phyloP scores from a whole-genome alignment of 2,329 filamentous ascomycete genomes.

The Sordariomycetes sp. region DNA sequence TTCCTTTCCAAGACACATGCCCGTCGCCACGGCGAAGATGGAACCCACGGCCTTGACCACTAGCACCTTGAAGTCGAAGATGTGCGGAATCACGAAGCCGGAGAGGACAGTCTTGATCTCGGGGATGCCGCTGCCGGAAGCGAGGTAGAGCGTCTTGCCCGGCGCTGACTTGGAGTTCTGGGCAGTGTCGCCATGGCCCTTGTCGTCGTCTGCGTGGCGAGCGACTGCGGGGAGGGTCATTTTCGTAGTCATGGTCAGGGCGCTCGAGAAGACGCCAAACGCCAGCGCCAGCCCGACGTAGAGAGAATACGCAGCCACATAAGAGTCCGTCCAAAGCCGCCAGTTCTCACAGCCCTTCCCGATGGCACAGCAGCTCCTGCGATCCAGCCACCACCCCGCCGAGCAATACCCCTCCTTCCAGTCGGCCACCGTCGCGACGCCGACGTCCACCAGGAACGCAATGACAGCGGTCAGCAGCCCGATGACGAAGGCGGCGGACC shows the following conservation, averaged over 20 bases:
- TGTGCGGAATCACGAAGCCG: slow-evolving; percentile 48
- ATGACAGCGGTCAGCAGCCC: slow-evolving; percentile 42
- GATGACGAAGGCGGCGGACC: slow-evolving; percentile 43
- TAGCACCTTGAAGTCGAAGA: slow-evolving; percentile 43
- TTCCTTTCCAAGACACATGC: slow-evolving; percentile 52
- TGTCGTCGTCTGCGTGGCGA: slow-evolving; percentile 9
- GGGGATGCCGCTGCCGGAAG: slow-evolving; percentile 46
- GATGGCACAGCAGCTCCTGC: slow-evolving; percentile 36
- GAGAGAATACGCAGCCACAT: slow-evolving; percentile 11
- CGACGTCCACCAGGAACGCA: slow-evolving; percentile 43
- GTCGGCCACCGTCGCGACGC: slow-evolving; percentile 41
- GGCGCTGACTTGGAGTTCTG: neutral
- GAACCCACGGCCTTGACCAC: slow-evolving; percentile 47
- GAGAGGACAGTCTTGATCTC: slow-evolving; percentile 52
- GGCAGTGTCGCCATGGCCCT: slow-evolving; percentile 13
- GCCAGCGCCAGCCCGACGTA: slow-evolving; percentile 15
- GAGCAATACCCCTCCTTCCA: slow-evolving; percentile 47
- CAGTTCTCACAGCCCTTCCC: slow-evolving; percentile 24
- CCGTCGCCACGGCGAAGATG: slow-evolving; percentile 45
- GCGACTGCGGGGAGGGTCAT: slow-evolving; percentile 30
- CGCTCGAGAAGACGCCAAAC: slow-evolving; percentile 14
- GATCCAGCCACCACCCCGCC: slow-evolving; percentile 28
- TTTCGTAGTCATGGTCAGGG: slow-evolving; percentile 23
- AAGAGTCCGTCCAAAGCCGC: slow-evolving; percentile 26
- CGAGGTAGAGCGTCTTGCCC: slow-evolving; percentile 45